Conservation (phyloP, 352 stramenopile species). For the Globisporangium sylvaticum region DNA sequence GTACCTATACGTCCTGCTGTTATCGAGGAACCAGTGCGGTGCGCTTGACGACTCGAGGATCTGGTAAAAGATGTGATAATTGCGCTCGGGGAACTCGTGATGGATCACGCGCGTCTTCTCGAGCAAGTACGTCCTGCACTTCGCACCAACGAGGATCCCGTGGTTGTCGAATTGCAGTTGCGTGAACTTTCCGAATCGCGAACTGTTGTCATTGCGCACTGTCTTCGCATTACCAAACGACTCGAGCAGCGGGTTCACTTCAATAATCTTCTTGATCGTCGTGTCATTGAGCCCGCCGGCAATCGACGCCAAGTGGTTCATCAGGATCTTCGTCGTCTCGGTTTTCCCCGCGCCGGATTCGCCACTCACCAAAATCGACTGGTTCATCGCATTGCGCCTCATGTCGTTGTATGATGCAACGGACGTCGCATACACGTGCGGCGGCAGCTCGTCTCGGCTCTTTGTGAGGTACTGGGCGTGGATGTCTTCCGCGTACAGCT, state of each 20-base stretch:
- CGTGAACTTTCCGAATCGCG: conserved; percentile 96
- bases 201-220: conserved; percentile 96
- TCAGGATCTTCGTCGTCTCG: conserved; percentile 88
- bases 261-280: conserved; percentile 96
- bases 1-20: conserved; percentile 51
- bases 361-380: conserved; percentile 85
- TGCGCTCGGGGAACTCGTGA: conserved; percentile 91
- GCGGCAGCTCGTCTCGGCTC: conserved; percentile 49
- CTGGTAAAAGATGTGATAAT: conserved; percentile 98
- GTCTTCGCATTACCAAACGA: conserved; percentile 98
- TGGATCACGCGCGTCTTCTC: conserved; percentile 96
- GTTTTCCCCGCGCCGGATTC: conserved; percentile 87
- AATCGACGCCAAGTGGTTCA: conserved; percentile 81
- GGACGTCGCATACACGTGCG: conserved; percentile 70
- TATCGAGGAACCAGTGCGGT: conserved; percentile 37
- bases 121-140: conserved; percentile 95
- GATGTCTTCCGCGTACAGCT: conserved; percentile 79
- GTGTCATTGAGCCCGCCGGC: conserved; percentile 61
- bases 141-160: conserved; percentile 81
- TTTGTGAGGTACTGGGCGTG: conserved; percentile 68
- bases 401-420: conserved; percentile 70
- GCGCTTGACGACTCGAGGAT: conserved; percentile 16
- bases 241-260: conserved; percentile 97
- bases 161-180: conserved; percentile 75
- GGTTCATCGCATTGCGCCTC: conserved; percentile 56